phyloP scores from a whole-genome alignment of 2,329 filamentous ascomycete species.

The Fusarium austroafricanum region DNA sequence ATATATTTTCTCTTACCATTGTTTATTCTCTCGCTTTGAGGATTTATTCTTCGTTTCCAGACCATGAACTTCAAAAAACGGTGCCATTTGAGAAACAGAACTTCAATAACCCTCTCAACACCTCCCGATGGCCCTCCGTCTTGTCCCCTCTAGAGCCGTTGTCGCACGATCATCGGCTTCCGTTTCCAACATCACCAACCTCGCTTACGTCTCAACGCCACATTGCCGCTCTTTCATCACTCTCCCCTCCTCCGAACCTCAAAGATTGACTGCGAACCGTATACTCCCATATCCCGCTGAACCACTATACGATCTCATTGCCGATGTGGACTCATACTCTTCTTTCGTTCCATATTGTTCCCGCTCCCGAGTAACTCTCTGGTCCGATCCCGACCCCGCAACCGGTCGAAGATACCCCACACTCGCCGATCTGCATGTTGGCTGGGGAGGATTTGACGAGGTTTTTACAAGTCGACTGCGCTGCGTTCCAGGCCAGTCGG shows the following conservation, averaged over 20 bases:
- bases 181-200: slow-evolving; percentile 31
- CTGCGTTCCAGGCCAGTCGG: slow-evolving; percentile 77
- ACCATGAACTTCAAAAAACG: slow-evolving; percentile 2
- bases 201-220: slow-evolving; percentile 33
- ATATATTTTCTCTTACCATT: slow-evolving; percentile 22
- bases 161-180: slow-evolving; percentile 27
- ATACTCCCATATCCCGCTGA: slow-evolving; percentile 78
- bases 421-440: slow-evolving; percentile 82
- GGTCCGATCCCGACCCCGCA: slow-evolving; percentile 66
- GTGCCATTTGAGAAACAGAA: neutral
- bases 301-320: slow-evolving; percentile 84
- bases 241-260: slow-evolving; percentile 54
- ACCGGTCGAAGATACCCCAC: slow-evolving; percentile 71
- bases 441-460: slow-evolving; percentile 86
- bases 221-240: slow-evolving; percentile 57
- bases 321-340: slow-evolving; percentile 87
- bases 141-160: slow-evolving; percentile 19
- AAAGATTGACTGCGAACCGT: slow-evolving; percentile 78
- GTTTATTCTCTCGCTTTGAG: neutral
- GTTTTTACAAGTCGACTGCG: slow-evolving; percentile 83
- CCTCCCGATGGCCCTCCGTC: slow-evolving; percentile 35
- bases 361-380: slow-evolving; percentile 79
- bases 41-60: neutral
- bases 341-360: slow-evolving; percentile 93
- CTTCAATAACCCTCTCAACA: neutral